These are phyloP conservation scores for Aspergillus egyptiacus DNA, from an alignment of 495 filamentous ascomycete species.

Conservation along the genomic window DNA sequence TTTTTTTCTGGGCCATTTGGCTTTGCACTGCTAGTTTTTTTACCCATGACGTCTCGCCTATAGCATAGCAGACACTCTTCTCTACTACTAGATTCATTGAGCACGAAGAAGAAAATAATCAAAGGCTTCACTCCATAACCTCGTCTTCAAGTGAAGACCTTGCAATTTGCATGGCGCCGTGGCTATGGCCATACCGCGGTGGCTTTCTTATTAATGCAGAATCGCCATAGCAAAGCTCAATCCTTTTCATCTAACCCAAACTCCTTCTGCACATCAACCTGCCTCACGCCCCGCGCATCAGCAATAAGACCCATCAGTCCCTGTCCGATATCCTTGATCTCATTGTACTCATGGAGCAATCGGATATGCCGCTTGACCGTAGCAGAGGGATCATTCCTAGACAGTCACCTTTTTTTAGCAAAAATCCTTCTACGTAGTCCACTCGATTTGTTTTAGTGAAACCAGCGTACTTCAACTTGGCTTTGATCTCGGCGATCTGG, in stretches of 20 bases:
- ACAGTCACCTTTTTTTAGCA: too few relatives aligned
- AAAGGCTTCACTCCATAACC: neutral
- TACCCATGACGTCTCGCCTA: neutral
- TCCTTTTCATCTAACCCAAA: slow-evolving; percentile 39
- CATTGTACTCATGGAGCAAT: slow-evolving; percentile 71
- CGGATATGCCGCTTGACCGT: slow-evolving; percentile 60
- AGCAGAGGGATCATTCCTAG: slow-evolving; percentile 29
- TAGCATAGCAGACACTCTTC: slow-evolving; percentile 1
- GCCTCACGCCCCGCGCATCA: slow-evolving; percentile 57
- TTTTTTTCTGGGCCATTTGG: slow-evolving; percentile 2
- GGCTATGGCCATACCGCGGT: too few relatives aligned
- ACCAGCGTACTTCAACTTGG: slow-evolving; percentile 33
- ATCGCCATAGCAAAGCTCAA: slow-evolving; percentile 16
- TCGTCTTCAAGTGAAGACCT: too few relatives aligned
- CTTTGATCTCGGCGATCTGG: slow-evolving; percentile 27
- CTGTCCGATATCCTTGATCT: slow-evolving; percentile 67
- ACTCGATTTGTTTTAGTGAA: too few relatives aligned
- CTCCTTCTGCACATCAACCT: slow-evolving; percentile 59
- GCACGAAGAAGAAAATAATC: slow-evolving; percentile 3
- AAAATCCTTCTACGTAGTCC: too few relatives aligned
- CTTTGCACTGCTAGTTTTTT: slow-evolving; percentile 1
- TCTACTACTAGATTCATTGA: neutral
- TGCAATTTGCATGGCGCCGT: too few relatives aligned
- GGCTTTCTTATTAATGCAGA: neutral
- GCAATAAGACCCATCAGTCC: slow-evolving; percentile 70